phyloP scores from a whole-genome alignment of 371 early-diverging fungal genomes.

The Mortierella sp. region DNA sequence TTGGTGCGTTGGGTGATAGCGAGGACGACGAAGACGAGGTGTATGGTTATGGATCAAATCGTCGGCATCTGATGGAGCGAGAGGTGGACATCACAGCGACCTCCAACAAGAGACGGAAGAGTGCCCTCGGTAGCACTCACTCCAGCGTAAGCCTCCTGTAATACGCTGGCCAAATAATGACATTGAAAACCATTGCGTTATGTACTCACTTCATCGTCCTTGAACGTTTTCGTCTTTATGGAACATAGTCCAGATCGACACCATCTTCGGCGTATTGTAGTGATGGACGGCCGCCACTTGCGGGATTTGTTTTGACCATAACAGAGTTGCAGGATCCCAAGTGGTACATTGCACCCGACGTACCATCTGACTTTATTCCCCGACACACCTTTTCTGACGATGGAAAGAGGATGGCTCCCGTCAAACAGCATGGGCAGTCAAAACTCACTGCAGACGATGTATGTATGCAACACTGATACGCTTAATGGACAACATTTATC shows the following conservation, averaged over 20 bases:
- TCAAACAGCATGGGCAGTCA: conserved; percentile 16
- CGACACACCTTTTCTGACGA: conserved; percentile 58
- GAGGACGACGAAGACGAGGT: conserved; percentile 71
- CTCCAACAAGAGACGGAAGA: neutral
- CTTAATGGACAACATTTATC: neutral
- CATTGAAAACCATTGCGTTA: too few species aligned
- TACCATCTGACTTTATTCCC: conserved; percentile 71
- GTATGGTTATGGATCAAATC: conserved; percentile 49
- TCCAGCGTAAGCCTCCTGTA: neutral
- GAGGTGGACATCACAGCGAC: neutral
- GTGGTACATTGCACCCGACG: conserved; percentile 72
- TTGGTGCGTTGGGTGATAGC: conserved; percentile 55
- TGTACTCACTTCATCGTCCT: neutral
- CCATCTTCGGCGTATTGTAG: conserved; percentile 36
- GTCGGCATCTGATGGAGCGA: conserved; percentile 1
- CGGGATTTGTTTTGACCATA: conserved; percentile 68
- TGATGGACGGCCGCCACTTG: conserved; percentile 74
- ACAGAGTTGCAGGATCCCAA: conserved; percentile 61
- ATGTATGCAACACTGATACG: neutral
- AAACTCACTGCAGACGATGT: conserved; percentile 72
- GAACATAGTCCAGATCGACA: conserved; percentile 5
- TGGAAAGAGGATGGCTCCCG: conserved; percentile 19
- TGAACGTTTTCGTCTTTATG: too few species aligned
- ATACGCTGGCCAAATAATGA: neutral
- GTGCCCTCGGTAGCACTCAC: neutral